Evolutionary conservation across 2,329 filamentous ascomycete species (phyloP), one percentile per base, ranked within the genome.

Genomic region (Talaromyces pinophilus): DNA sequence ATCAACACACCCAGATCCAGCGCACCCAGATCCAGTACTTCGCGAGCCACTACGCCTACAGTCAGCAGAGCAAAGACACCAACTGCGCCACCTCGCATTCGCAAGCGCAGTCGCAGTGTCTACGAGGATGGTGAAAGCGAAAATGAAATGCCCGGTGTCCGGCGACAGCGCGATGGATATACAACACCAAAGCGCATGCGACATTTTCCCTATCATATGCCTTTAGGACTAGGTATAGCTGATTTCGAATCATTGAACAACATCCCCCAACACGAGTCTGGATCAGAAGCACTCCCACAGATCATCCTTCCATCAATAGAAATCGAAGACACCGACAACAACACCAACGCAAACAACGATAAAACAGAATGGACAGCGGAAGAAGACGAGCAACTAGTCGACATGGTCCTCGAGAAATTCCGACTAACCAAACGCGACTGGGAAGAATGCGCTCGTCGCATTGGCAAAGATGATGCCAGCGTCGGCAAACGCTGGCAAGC

Each of bases 121-220:
- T 74, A 72, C 59, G 75, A 75, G 63, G 73, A 74, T 33, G 62
- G 68, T 22, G 64, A 71, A 13, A 62, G 65, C 19, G 67, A 73
- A 63, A 67, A 72, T 19, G 63, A 71, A 46, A 60, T 46, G 40
- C 8, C 22, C 6, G 28, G 57, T 11, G 38, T n/a, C 15, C 50
- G 65, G 40, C 59, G 63, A 65, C 44, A 48, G 40, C 69, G 69
- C 46, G 40, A 59, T 35, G 73, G 71, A 44, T 76, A 77, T 65
- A 77, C 78, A 3, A 83, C 82, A 11, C 82, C 82, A 4, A 83
- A 83, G 70, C 78, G 81, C 68, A 76, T 71, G 46, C 75, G 81
- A 19, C 74, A 78, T 28, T 71, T 76, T 11, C 81, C 82, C 1
- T 76, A 77, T 42, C 73, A 81, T n/a, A 70, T 83, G 40, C 82